Conservation (phyloP, 1,284 basidiomycete species). For the Rugosomyces carneus region DNA sequence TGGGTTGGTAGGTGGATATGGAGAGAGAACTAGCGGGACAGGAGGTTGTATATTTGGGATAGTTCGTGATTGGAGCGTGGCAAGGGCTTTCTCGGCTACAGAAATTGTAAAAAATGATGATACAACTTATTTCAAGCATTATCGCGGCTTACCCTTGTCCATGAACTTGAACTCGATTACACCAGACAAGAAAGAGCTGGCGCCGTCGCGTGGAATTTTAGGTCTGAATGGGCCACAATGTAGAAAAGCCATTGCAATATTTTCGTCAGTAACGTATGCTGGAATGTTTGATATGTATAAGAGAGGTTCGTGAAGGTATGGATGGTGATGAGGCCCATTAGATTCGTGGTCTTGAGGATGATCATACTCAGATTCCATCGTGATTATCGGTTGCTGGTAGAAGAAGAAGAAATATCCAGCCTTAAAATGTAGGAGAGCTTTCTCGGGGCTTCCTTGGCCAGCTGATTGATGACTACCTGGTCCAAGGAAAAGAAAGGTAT, state of each 20-base stretch:
- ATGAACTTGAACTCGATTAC: slow-evolving; percentile 75
- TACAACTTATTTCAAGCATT: neutral
- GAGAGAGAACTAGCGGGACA: slow-evolving; percentile 60
- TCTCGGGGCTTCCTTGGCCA: slow-evolving; percentile 5
- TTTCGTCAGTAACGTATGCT: slow-evolving; percentile 64
- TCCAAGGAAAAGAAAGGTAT: slow-evolving; percentile 2
- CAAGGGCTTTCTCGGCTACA: slow-evolving; percentile 82
- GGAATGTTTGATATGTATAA: slow-evolving; percentile 73
- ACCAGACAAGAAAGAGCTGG: slow-evolving; percentile 47
- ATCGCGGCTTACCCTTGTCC: slow-evolving; percentile 57
- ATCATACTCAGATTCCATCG: slow-evolving; percentile 31
- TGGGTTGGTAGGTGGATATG: slow-evolving; percentile 66
- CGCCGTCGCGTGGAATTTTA: slow-evolving; percentile 58
- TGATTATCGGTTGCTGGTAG: slow-evolving; percentile 20
- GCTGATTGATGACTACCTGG: slow-evolving; percentile 11
- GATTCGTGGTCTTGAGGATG: slow-evolving; percentile 26
- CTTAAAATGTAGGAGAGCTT: slow-evolving; percentile 2
- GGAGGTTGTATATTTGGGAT: slow-evolving; percentile 52
- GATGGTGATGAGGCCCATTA: slow-evolving; percentile 46
- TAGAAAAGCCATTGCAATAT: slow-evolving; percentile 63
- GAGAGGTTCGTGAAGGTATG: slow-evolving; percentile 74
- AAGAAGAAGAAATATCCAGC: slow-evolving; percentile 5
- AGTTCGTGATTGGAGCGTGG: slow-evolving; percentile 71
- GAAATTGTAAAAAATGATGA: slow-evolving; percentile 3
- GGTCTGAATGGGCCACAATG: slow-evolving; percentile 74